Conservation (phyloP, 2,329 filamentous ascomycete species). For the Trichoderma hamatum region DNA sequence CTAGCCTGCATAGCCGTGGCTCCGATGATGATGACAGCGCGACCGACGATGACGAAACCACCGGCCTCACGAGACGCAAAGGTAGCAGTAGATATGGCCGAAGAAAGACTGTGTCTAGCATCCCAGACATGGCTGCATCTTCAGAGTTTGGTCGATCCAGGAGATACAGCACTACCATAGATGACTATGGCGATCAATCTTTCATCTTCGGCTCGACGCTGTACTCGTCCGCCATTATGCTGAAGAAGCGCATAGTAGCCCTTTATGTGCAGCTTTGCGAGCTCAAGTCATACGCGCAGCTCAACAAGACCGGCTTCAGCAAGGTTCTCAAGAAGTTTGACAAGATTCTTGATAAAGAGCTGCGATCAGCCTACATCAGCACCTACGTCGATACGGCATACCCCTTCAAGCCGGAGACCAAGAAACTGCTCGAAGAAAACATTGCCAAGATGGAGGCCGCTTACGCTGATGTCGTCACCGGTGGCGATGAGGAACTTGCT, state of each 20-base stretch:
- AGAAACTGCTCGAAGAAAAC: slow-evolving; percentile 69
- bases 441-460: slow-evolving; percentile 75
- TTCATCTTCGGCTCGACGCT: slow-evolving; percentile 65
- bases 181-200: slow-evolving; percentile 78
- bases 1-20: slow-evolving; percentile 47
- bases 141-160: slow-evolving; percentile 61
- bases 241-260: slow-evolving; percentile 89
- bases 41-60: slow-evolving; percentile 64
- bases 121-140: slow-evolving; percentile 62
- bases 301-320: slow-evolving; percentile 94
- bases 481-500: slow-evolving; percentile 75
- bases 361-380: slow-evolving; percentile 77
- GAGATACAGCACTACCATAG: slow-evolving; percentile 69
- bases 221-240: slow-evolving; percentile 71
- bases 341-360: slow-evolving; percentile 84
- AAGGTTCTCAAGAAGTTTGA: slow-evolving; percentile 99
- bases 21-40: slow-evolving; percentile 61
- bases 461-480: slow-evolving; percentile 81
- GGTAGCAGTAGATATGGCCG: slow-evolving; percentile 46
- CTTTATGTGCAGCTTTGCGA: slow-evolving; percentile 93
- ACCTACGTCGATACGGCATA: slow-evolving; percentile 75
- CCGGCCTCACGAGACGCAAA: slow-evolving; percentile 53
- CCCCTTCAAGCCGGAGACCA: slow-evolving; percentile 76
- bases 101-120: slow-evolving; percentile 44
- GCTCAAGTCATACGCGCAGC: slow-evolving; percentile 91